Evolutionary conservation across 2,329 filamentous ascomycete species (phyloP), one percentile per base, ranked within the genome.

Genomic region (Delphinella strobiligena): DNA sequence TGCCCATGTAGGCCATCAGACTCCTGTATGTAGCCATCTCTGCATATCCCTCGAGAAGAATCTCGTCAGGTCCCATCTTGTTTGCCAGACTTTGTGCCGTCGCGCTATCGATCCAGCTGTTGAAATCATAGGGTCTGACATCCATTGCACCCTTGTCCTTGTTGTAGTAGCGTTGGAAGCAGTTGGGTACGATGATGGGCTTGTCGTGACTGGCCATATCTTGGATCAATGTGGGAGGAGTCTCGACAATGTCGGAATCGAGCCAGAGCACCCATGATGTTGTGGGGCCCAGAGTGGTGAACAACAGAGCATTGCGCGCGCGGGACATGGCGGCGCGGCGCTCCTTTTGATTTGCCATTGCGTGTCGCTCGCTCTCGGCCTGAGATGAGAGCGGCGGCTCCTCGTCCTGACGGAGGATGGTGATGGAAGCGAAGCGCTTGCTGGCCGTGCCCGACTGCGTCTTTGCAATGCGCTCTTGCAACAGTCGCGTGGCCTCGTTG

Each of bases 181-280:
- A 96, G 59, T 98, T 98, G 37, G 91, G 86, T 1, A 88, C 87
- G 40, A 96, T 82, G 46, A 98, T 75, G n/a, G 86, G 74, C 62
- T 91, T 86, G 62, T 96, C 76, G 61, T 93, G 85, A 7, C 69
- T 63, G 3, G 91, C 88, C 15, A 98, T 74, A 56, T 98, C 91
- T 59, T 98, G 86, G 49, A 98, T 93, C 37, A 98, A 67, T 2
- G 77, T 73, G 0, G 77, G 67, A 0, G 89, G 91, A 4, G 85
- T 86, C 64, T 98, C 91, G 50, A 98, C 58, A 47, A 98, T 82
- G 59, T 98, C 91, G 29, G 80, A 74, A 56, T 98, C 91, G 19
- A 98, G 71, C 91, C 91, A 98, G 17, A 98, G 71, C 24, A 98
- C 88, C 91, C 91, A 98, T 0, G 86, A 91, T 0, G 87, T 95